Evolutionary conservation across 352 stramenopile genomes (phyloP), one percentile per base, ranked within the genome.

Genomic region (Phytophthora cactorum): DNA sequence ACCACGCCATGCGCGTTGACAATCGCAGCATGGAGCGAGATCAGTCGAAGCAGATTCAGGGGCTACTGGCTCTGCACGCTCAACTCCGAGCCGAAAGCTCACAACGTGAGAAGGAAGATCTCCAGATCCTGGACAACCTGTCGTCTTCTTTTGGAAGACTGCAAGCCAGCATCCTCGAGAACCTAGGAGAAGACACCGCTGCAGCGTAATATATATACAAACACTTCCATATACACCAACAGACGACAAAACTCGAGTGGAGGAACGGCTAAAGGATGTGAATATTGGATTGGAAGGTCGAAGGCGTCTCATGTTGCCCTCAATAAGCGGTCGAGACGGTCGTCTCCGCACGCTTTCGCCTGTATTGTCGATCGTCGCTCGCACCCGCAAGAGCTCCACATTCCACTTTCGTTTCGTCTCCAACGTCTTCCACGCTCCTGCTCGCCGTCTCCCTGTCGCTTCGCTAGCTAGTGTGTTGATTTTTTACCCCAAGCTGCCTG

Each of bases 81-180:
- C 84, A 95, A 63, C 75, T 93, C 4, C 32, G 70, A 9, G 73
- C 84, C 36, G 81, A 96, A 56, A 55, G 41, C 14, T 51, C 47
- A 1, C 63, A 92, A 34, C 79, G 90, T 2, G 63, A 89, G 50
- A 74, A 75, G 11, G 83, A 97, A 59, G 90, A 97, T 64, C 63
- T 92, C 7, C 74, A 81, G 25, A 78, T 97, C 31, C 76, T 97
- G 5, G 86, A 96, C 73, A 91, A 91, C 43, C 73, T 97, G 31
- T 78, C 86, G 5, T 74, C 75, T 3, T 86, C 87, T 5, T 94
- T 97, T 66, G 70, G 86, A 25, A 81, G 84, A 34, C 70, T 97
- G 15, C 90, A 97, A 66, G 55, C 78, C 11, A 91, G 84, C 36
- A 91, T 96, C 38, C 72, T 97, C 17, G 77, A 93, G 39, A 95